phyloP scores from a whole-genome alignment of 1,284 basidiomycete genomes.

The Puccinia horiana region DNA sequence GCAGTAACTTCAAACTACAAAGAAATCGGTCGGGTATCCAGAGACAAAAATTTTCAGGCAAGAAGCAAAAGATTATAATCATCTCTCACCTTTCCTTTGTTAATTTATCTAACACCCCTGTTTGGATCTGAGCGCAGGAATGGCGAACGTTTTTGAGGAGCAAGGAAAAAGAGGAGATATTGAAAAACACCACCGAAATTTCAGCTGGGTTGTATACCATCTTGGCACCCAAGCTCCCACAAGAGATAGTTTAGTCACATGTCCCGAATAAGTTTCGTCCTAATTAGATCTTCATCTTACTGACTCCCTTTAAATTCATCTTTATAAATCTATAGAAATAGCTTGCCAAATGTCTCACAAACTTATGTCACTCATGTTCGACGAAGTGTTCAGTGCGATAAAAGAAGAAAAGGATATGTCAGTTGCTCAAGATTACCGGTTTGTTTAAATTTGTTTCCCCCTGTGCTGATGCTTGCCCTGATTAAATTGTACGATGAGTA shows the following conservation, averaged over 20 bases:
- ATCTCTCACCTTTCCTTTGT: conserved; percentile 17
- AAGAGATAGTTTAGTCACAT: conserved; percentile 64
- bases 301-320: neutral
- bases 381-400: conserved; percentile 84
- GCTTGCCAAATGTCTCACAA: conserved; percentile 81
- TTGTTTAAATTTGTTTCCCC: neutral
- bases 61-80: conserved; percentile 71
- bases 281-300: neutral
- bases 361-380: conserved; percentile 79
- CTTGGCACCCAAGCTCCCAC: conserved; percentile 83
- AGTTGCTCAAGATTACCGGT: neutral
- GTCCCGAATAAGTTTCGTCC: neutral
- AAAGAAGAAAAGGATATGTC: conserved; percentile 79
- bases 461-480: neutral
- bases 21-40: conserved; percentile 50
- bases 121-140: conserved; percentile 32
- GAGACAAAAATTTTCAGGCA: conserved; percentile 68
- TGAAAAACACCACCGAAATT: conserved; percentile 70
- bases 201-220: conserved; percentile 72
- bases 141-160: conserved; percentile 62
- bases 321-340: conserved; percentile 2
- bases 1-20: neutral
- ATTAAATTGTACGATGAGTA: neutral
- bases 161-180: neutral
- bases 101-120: neutral